Base-by-base conservation (phyloP, 2,329 filamentous ascomycete genomes). In the Epichloe aotearoae region DNA sequence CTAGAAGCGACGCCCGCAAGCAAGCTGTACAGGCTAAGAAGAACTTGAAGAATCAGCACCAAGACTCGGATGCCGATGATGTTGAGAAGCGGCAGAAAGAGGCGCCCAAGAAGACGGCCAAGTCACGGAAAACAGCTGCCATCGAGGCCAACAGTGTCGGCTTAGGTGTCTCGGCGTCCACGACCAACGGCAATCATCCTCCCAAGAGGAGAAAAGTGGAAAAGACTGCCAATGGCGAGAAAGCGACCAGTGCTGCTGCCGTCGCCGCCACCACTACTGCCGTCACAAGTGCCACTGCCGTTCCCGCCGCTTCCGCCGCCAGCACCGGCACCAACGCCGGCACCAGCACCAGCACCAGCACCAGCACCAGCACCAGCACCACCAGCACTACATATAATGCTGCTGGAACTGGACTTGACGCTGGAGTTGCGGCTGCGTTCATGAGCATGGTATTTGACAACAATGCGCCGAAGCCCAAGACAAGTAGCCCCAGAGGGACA, bases 201-300 rank as follows among this genome's bases (percentile, higher is more conserved):
- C 72, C 75, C 23, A 95, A 95, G 70, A 79, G 88, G 60, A 82
- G 89, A 56, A 94, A 90, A 68, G 82, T 87, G 2, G 88, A 95
- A 59, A 87, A 87, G 59, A 68, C 74, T 10, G 63, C 69, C 14
- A 73, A 72, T 53, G 73, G 73, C 39, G 70, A 66, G 4, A 67
- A 70, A 33, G 64, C 72, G 3, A 80, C 26, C 17, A 41, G 17
- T 38, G 37, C 38, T 34, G 26, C 44, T 15, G 6, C 23, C 23
- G 23, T 5, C 23, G 23, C 23, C 23, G 23, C 23, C 23, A 26
- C 23, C 23, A 26, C 23, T 2, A 26, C 44, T 19, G 33, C 14
- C 2, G 17, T 34, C 12, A 20, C 48, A 11, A 41, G 23, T 37
- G 12, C 45, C 2, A 34, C 17, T 34, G 23, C 40, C 17, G 46